Base-by-base conservation (phyloP, 306 rosid genomes). In the Astragalus glycyphyllos region DNA sequence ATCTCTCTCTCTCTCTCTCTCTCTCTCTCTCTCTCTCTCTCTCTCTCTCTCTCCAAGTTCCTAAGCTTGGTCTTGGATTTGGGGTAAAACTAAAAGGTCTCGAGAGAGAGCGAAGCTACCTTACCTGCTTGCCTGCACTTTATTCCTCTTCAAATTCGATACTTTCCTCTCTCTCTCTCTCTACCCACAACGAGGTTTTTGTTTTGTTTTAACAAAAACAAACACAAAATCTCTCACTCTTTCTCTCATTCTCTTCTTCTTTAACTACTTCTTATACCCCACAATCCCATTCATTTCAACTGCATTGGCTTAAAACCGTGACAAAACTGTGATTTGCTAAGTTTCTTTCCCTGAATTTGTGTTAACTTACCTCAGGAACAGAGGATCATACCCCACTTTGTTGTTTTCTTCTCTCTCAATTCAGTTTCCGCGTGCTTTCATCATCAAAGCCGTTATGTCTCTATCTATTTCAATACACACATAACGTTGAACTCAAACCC, bases 1-100 rank as follows among this genome's bases (percentile, higher is more conserved):
- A 77, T 65, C 37, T 35, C 55, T 57, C 74, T 75, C 69, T 65
- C 51, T 54, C 16, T 38, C 62, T 51, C 65, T 55, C 34, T 4
- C 11, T 55, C 7, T 56, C 64, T 69, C 77, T 82, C 1, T 20
- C 57, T 51, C 74, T 38, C 62, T 51, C 65, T 55, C 34, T 4
- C 11, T 55, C 7, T 56, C 64, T 69, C 77, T 82, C 1, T 20
- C 57, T 51, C 74, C 85, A 64, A 78, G 74, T 80, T 81, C 91
- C 94, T 76, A 82, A 80, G 84, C 84, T 79, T 80, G 73, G 79
- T 88, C 87, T 90, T 85, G 92, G 81, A 66, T 84, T 90, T 90
- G 88, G 83, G 86, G 96, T 79, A 72, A 73, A 90, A 82, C 71
- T 79, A 72, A 73, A 90, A 82, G 73, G 70, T 84, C 86, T 75